Conservation (phyloP, 805 yeast species). For the Torulaspora quercuum region DNA sequence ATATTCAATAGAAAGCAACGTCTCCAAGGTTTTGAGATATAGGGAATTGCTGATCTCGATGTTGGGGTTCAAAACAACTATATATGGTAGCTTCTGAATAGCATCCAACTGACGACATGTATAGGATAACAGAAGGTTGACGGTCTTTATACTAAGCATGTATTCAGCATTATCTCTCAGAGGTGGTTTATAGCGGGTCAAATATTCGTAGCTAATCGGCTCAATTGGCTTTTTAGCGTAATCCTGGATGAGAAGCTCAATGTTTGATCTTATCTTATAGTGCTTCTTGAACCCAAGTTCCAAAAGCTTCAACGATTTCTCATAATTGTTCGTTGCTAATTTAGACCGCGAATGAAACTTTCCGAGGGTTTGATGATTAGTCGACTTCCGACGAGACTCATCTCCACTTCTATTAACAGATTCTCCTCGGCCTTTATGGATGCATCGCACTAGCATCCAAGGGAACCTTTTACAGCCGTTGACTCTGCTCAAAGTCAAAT, state of each 20-base stretch:
- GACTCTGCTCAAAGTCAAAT: too few species aligned
- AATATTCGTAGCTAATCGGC: conserved; percentile 48
- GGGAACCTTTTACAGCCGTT: too few species aligned
- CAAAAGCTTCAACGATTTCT: conserved; percentile 7
- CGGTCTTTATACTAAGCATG: conserved; percentile 51
- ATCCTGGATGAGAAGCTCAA: conserved; percentile 56
- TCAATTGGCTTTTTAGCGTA: conserved; percentile 54
- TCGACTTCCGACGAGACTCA: too few species aligned
- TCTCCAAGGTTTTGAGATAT: conserved; percentile 66
- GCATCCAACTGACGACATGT: conserved; percentile 70
- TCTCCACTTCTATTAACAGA: too few species aligned
- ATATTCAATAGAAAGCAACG: conserved; percentile 42
- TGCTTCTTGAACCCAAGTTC: conserved; percentile 44
- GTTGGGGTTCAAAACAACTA: conserved; percentile 82
- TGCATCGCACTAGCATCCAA: too few species aligned
- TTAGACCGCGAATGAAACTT: conserved; percentile 2
- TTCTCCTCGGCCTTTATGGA: too few species aligned
- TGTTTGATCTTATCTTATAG: conserved; percentile 53
- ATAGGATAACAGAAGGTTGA: conserved; percentile 52
- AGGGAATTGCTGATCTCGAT: conserved; percentile 71
- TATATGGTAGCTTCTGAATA: conserved; percentile 73
- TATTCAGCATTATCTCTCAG: conserved; percentile 33
- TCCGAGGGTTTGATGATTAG: background rate
- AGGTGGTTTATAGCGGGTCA: conserved; percentile 42
- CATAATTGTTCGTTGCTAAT: conserved; percentile 2